Base-by-base conservation (phyloP, 257 asterid genomes). In the Haberlea rhodopensis region DNA sequence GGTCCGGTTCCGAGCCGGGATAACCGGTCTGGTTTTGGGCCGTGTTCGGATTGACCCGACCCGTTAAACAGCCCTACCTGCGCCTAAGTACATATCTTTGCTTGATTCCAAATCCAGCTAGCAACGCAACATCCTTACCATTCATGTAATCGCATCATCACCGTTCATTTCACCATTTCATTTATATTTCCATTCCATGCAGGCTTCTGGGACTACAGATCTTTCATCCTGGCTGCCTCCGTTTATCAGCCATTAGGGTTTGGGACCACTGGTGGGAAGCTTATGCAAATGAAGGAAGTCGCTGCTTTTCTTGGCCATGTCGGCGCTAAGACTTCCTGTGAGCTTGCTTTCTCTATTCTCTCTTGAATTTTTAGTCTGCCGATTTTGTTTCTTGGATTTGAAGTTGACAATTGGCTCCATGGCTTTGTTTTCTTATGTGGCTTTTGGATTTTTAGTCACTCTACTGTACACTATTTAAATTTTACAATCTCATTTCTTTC, bases 261-360 rank as follows among this genome's bases (percentile, higher is more conserved):
- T 52, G 96, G 95, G 31, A 91, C 98, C 20, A 81, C 51, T 3
- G 51, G 51, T 16, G 51, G 51, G 51, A 15, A 43, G 51, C 51
- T 43, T 15, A 43, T 43, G 78, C 96, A 87, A 79, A 84, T 89
- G 92, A 79, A 61, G 75, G 98, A 91, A 64, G n/a, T 89, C 29
- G 82, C 87, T 32, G 96, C 97, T 51, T 85, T 91, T 63, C 79
- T 92, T 31, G 97, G 85, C 63, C 98, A 92, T 56, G 94, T 89
- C 63, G 98, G 91, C 21, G 79, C 88, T 78, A 82, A 71, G 54
- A 89, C 98, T 53, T 52, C 95, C 7, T 91, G 97, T 89, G 71
- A 88, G 96, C 58, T 46, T n/a, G n/a, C 2, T 24, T 24, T 26
- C 46, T 1, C 46, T 37, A 11, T n/a, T 28, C 9, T 20, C 9